Evolutionary conservation across 495 filamentous ascomycete species (phyloP).

Genomic region (Penicillium mononematosum): DNA sequence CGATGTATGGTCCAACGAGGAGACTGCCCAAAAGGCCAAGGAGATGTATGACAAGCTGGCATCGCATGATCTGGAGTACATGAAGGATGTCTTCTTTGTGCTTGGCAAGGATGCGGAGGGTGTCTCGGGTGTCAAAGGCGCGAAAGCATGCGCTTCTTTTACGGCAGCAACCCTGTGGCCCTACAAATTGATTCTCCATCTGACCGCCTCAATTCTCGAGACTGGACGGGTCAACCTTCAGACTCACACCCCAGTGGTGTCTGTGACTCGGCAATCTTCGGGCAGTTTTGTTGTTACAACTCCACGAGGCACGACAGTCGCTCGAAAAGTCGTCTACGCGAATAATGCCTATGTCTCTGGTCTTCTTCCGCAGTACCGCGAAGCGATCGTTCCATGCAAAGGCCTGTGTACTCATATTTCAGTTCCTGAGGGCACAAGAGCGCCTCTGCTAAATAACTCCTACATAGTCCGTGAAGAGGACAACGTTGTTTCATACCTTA

Average conservation of each 20-base stretch:
- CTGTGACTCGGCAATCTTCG: slow-evolving; percentile 30
- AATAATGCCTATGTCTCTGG: slow-evolving; percentile 71
- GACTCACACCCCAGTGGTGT: slow-evolving; percentile 56
- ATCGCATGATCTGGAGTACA: slow-evolving; percentile 24
- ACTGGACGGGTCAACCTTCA: slow-evolving; percentile 57
- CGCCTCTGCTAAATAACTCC: slow-evolving; percentile 34
- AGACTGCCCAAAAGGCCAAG: slow-evolving; percentile 30
- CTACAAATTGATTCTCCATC: slow-evolving; percentile 61
- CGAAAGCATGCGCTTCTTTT: slow-evolving; percentile 31
- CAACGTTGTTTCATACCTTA: slow-evolving; percentile 55
- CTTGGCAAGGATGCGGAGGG: slow-evolving; percentile 31
- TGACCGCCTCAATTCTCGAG: slow-evolving; percentile 50
- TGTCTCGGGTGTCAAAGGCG: slow-evolving; percentile 34
- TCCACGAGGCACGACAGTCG: slow-evolving; percentile 50
- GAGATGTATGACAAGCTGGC: slow-evolving; percentile 30
- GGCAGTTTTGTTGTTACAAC: slow-evolving; percentile 53
- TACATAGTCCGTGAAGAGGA: slow-evolving; percentile 35
- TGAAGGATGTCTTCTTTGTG: slow-evolving; percentile 33
- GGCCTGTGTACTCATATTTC: slow-evolving; percentile 64
- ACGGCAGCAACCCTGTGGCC: slow-evolving; percentile 62
- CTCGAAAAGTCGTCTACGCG: slow-evolving; percentile 60
- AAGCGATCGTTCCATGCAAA: slow-evolving; percentile 58
- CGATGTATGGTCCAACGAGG: slow-evolving; percentile 38
- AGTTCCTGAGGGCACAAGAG: slow-evolving; percentile 56
- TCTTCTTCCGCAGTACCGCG: slow-evolving; percentile 55